A percentile compares a stretch with the other conserved stretches of the same genome.
These are phyloP conservation scores for Cladosporium sphaerospermum DNA, from an alignment of 2,329 filamentous ascomycete species.

Conservation along the genomic window DNA sequence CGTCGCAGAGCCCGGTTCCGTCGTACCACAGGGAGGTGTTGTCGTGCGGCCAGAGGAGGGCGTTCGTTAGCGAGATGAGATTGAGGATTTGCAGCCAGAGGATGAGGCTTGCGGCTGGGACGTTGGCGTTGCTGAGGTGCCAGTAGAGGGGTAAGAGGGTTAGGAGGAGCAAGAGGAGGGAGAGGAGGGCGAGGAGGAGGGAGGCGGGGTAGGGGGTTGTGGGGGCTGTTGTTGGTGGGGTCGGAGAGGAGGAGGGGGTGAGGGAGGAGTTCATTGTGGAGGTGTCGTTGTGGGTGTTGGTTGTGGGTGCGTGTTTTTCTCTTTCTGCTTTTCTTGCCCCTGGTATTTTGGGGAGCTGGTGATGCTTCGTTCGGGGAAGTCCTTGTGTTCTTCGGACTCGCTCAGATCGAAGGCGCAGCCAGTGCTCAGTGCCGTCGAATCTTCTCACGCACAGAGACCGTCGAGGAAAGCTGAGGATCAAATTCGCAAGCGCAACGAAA, in stretches of 20 bases:
- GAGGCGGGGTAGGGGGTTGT: slow-evolving; percentile 27
- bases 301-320: not conserved
- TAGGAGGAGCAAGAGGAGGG: slow-evolving; percentile 46
- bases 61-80: slow-evolving; percentile 54
- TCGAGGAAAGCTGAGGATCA: too few relatives aligned
- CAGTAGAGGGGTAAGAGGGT: slow-evolving; percentile 53
- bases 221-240: not conserved
- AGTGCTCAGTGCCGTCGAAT: too few relatives aligned
- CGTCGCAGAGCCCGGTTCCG: slow-evolving; percentile 57
- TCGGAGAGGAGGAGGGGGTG: too few relatives aligned
- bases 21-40: slow-evolving; percentile 50
- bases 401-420: too few relatives aligned
- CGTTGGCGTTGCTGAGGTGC: slow-evolving; percentile 56
- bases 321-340: too few relatives aligned
- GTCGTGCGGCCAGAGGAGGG: slow-evolving; percentile 58
- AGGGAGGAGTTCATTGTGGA: not conserved
- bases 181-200: slow-evolving; percentile 43
- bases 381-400: too few relatives aligned
- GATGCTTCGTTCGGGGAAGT: too few relatives aligned
- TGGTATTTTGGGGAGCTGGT: too few relatives aligned
- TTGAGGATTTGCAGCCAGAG: slow-evolving; percentile 52
- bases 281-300: not conserved
- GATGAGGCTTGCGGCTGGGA: slow-evolving; percentile 53
- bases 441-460: too few relatives aligned
- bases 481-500: too few relatives aligned